Conservation (phyloP, 495 filamentous ascomycete species). For the Penicillium diatomitis region DNA sequence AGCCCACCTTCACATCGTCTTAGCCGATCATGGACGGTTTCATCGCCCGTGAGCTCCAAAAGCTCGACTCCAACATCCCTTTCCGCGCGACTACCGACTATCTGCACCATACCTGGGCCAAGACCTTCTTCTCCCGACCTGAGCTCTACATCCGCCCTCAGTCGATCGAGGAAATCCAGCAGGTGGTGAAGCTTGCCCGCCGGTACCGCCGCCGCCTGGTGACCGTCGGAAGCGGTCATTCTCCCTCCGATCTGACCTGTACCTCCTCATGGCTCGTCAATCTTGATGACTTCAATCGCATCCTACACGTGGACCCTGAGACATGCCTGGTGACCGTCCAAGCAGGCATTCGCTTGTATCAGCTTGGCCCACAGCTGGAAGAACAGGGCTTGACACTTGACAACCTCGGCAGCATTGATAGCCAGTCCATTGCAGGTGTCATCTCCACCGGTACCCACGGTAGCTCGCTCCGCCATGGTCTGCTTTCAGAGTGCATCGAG, state of each 20-base stretch:
- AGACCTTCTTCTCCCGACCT: conserved; percentile 76
- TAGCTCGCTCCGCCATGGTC: conserved; percentile 71
- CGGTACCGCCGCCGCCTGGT: conserved; percentile 70
- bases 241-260: conserved; percentile 85
- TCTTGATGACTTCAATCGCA: conserved; percentile 68
- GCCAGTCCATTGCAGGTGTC: conserved; percentile 87
- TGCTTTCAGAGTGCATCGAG: conserved; percentile 67
- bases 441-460: conserved; percentile 92
- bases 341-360: conserved; percentile 71
- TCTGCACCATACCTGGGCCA: conserved; percentile 92
- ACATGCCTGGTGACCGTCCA: conserved; percentile 64
- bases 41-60: conserved; percentile 43
- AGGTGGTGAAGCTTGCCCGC: conserved; percentile 72
- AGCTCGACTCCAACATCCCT: conserved; percentile 50
- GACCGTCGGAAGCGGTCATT: conserved; percentile 79
- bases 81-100: conserved; percentile 67
- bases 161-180: conserved; percentile 68
- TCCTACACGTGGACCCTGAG: conserved; percentile 56
- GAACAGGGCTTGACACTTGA: conserved; percentile 69
- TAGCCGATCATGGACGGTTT: conserved; percentile 34
- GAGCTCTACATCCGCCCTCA: conserved; percentile 84
- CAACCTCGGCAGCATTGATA: conserved; percentile 87
- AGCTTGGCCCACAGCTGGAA: conserved; percentile 60
- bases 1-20: background rate
- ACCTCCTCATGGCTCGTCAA: conserved; percentile 94